Conservation (phyloP, 2,329 filamentous ascomycete species). For the Phyllosticta citribraziliensis region DNA sequence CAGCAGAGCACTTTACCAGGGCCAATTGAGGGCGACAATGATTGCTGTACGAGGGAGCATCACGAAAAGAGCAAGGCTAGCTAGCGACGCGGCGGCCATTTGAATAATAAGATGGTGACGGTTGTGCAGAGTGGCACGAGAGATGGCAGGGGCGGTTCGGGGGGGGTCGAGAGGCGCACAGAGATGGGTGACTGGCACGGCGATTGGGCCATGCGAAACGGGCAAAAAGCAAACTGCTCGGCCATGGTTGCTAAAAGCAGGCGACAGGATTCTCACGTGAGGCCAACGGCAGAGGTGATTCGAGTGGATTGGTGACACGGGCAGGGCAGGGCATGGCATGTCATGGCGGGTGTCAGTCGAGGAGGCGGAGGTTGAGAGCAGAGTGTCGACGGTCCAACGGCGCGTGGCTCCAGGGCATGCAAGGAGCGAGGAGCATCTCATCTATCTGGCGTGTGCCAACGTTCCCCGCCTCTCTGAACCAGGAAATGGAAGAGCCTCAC, state of each 20-base stretch:
- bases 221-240: neutral
- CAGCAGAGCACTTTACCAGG: neutral
- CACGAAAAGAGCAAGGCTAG: neutral
- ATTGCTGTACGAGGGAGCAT: neutral
- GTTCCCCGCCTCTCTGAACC: constrained; percentile 9
- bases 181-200: neutral
- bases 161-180: neutral
- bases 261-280: neutral
- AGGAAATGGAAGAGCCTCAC: constrained; percentile 11
- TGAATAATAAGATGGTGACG: neutral
- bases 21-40: neutral
- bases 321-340: no score
- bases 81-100: neutral
- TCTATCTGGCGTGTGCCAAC: constrained; percentile 4
- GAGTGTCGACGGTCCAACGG: neutral
- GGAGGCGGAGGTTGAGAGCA: neutral
- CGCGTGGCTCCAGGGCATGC: neutral
- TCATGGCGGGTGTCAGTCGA: no score
- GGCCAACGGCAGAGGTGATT: neutral
- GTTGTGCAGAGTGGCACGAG: neutral
- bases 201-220: neutral
- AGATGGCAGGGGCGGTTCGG: neutral
- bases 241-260: neutral
- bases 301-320: neutral
- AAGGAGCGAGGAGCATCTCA: constrained; percentile 8